Conservation (phyloP, 1,284 basidiomycete genomes). For the Moniliophthora roreri region DNA sequence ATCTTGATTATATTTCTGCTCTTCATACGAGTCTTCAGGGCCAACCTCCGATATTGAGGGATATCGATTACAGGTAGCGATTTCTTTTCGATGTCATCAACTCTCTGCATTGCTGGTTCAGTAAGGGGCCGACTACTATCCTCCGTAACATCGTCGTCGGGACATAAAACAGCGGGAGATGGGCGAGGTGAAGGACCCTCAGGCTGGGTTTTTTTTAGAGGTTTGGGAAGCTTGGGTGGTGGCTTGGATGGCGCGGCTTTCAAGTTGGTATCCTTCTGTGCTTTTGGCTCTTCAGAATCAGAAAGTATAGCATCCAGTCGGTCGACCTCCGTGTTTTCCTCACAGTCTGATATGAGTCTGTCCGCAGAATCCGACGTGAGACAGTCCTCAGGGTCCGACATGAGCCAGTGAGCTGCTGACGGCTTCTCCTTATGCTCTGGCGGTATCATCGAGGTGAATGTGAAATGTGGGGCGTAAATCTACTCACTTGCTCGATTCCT, state of each 20-base stretch:
- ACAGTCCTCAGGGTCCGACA: too few species aligned
- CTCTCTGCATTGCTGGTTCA: neutral
- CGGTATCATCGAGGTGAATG: too few species aligned
- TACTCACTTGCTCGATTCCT: neutral
- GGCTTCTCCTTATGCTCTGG: too few species aligned
- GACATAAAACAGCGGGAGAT: neutral
- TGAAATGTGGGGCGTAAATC: neutral
- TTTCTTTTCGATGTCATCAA: neutral
- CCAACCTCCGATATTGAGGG: neutral
- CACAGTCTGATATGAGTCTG: too few species aligned
- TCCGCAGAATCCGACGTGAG: too few species aligned
- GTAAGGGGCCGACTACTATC: neutral
- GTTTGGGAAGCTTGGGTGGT: too few species aligned
- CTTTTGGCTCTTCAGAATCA: too few species aligned
- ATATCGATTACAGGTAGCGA: too few species aligned
- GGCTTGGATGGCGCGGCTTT: neutral
- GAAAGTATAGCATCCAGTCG: too few species aligned
- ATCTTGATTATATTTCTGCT: neutral
- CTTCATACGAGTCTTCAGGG: neutral
- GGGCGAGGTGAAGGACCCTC: neutral
- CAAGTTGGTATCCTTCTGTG: too few species aligned
- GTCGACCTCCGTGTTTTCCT: too few species aligned
- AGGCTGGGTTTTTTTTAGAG: neutral
- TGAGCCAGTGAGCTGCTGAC: too few species aligned
- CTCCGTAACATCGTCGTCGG: neutral